Conservation (phyloP, 2,329 filamentous ascomycete genomes). For the Gremmenia infestans region DNA sequence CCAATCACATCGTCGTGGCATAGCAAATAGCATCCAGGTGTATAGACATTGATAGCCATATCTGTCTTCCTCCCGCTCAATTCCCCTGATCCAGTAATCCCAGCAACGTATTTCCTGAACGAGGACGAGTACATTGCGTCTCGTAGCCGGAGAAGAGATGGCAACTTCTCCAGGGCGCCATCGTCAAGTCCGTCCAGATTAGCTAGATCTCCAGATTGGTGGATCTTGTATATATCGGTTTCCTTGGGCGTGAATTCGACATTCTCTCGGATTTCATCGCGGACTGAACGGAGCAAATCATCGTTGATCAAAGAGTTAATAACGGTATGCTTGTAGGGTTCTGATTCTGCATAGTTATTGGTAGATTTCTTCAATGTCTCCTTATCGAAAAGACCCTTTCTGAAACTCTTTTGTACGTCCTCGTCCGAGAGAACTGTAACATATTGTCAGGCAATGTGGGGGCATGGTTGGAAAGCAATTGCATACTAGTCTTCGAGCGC, state of each 20-base stretch:
- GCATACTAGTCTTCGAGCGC: conserved; percentile 43
- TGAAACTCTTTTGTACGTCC: conserved; percentile 45
- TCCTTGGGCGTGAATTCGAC: conserved; percentile 97
- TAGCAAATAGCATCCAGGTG: conserved; percentile 87
- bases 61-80: conserved; percentile 93
- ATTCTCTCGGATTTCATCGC: conserved; percentile 81
- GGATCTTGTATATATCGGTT: conserved; percentile 99
- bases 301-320: conserved; percentile 79
- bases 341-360: conserved; percentile 56
- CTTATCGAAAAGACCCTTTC: conserved; percentile 59
- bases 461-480: conserved; percentile 5
- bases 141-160: conserved; percentile 84
- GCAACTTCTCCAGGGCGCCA: conserved; percentile 76
- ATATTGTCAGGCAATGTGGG: conserved; percentile 14
- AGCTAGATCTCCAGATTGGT: conserved; percentile 94
- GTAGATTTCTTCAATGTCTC: conserved; percentile 55
- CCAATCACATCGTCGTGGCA: conserved; percentile 99
- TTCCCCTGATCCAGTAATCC: conserved; percentile 79
- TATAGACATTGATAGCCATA: conserved; percentile 99
- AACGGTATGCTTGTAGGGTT: conserved; percentile 86
- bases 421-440: conserved; percentile 28
- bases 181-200: conserved; percentile 94
- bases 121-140: conserved; percentile 88
- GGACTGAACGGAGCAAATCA: conserved; percentile 75
- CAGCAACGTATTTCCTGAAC: conserved; percentile 84